Evolutionary conservation across 192 early-diverging fungal species (phyloP).

Genomic region (Phycomyces nitens): DNA sequence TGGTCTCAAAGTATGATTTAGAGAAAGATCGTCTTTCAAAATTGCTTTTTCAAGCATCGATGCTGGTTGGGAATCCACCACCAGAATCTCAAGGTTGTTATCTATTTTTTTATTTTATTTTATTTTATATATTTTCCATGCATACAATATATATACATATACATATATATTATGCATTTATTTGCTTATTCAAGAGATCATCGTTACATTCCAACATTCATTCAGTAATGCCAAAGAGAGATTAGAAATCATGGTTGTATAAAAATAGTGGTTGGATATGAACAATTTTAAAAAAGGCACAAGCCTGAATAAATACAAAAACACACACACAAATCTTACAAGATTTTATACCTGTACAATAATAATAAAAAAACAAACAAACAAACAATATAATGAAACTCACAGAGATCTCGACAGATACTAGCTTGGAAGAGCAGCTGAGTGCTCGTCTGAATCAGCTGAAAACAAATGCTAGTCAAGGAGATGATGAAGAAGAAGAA

Average conservation of each 20-base stretch:
- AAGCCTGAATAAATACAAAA: no score
- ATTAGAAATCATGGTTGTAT: no score
- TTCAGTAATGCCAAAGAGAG: no score
- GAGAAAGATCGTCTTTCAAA: not conserved
- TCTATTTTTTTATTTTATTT: not conserved
- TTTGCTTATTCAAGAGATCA: no score
- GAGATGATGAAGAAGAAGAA: not conserved
- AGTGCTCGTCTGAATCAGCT: conserved; percentile 17
- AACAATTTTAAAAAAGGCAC: no score
- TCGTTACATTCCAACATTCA: no score
- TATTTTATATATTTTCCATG: not conserved
- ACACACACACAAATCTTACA: no score
- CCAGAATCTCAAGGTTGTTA: not conserved
- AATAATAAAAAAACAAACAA: conserved; percentile 1
- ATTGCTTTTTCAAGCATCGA: not conserved
- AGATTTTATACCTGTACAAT: no score
- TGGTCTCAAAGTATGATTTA: not conserved
- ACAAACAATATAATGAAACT: not conserved
- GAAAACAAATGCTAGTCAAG: not conserved
- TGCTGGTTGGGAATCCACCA: not conserved
- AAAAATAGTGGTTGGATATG: no score
- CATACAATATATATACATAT: no score
- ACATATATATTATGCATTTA: no score
- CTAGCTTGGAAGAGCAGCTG: conserved; percentile 12
- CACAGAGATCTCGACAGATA: not conserved